phyloP scores from a whole-genome alignment of 805 yeast genomes.

The Wickerhamiella allomyrinae region DNA sequence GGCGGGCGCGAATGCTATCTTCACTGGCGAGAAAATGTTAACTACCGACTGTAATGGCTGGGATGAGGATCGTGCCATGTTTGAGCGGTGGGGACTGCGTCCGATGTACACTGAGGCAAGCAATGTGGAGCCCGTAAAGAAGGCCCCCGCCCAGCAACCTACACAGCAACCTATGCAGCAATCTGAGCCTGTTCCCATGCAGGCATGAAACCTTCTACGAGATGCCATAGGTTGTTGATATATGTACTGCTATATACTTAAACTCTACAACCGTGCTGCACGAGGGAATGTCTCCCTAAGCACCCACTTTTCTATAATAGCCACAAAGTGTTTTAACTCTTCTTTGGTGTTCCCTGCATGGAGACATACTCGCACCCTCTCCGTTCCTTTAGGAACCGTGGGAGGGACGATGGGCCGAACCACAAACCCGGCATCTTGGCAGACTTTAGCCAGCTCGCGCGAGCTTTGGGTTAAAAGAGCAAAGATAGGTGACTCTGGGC shows the following conservation, averaged over 20 bases:
- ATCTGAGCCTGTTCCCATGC: background rate
- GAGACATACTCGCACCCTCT: background rate
- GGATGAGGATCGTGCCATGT: conserved; percentile 65
- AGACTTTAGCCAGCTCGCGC: background rate
- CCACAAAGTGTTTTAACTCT: background rate
- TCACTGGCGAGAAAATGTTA: conserved; percentile 68
- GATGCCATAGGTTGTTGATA: no score
- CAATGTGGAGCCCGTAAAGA: no score
- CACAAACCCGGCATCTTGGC: background rate
- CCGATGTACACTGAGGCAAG: conserved; percentile 14
- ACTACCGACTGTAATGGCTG: conserved; percentile 75
- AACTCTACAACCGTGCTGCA: background rate
- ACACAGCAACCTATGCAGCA: no score
- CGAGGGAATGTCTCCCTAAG: background rate
- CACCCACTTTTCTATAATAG: background rate
- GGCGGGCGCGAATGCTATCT: conserved; percentile 69
- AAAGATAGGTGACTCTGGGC: background rate
- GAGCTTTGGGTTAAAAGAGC: background rate
- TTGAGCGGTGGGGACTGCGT: conserved; percentile 49
- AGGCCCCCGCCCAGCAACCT: no score
- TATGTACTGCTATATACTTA: no score
- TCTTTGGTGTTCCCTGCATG: background rate
- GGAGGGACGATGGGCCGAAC: background rate
- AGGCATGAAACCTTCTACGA: no score
- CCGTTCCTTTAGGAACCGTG: background rate